Evolutionary conservation across 1,139 yeast species (phyloP).

Genomic region (Lipomyces yarrowii): DNA sequence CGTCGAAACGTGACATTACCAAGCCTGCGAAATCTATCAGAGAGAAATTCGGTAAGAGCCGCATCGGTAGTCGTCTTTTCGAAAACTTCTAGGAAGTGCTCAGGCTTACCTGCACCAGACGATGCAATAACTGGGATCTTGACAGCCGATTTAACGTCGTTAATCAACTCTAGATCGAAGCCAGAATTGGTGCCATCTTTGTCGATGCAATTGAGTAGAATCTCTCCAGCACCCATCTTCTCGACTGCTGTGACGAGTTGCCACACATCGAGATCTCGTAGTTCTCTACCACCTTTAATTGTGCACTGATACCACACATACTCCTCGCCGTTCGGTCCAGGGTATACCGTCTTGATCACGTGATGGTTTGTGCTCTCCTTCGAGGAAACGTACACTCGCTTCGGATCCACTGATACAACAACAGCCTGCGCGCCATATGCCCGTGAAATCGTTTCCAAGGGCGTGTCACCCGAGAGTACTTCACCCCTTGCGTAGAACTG

Average conservation of each 20-base stretch:
- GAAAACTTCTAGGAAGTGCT: slow-evolving; percentile 86
- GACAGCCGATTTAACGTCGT: slow-evolving; percentile 74
- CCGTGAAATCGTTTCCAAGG: slow-evolving; percentile 87
- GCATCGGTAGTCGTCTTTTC: slow-evolving; percentile 84
- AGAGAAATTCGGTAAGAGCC: slow-evolving; percentile 61
- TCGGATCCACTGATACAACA: slow-evolving; percentile 95
- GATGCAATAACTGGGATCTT: slow-evolving; percentile 94
- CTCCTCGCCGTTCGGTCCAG: slow-evolving; percentile 83
- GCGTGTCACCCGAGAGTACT: slow-evolving; percentile 68
- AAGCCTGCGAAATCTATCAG: slow-evolving; percentile 43
- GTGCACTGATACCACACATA: slow-evolving; percentile 95
- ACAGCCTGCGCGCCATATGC: slow-evolving; percentile 97
- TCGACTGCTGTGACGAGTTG: slow-evolving; percentile 89
- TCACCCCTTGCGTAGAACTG: slow-evolving; percentile 62
- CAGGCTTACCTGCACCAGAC: slow-evolving; percentile 93
- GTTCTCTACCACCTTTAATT: slow-evolving; percentile 91
- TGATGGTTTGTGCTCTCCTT: slow-evolving; percentile 65
- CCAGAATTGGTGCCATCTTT: slow-evolving; percentile 96
- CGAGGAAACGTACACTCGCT: slow-evolving; percentile 67
- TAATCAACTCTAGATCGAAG: slow-evolving; percentile 79
- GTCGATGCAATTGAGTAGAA: slow-evolving; percentile 88
- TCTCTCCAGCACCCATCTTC: slow-evolving; percentile 95
- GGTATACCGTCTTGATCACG: slow-evolving; percentile 55
- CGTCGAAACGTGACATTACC: slow-evolving; percentile 39
- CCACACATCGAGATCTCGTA: slow-evolving; percentile 86